Conservation (phyloP, 768 basidiomycete genomes). For the Megacollybia marginata region DNA sequence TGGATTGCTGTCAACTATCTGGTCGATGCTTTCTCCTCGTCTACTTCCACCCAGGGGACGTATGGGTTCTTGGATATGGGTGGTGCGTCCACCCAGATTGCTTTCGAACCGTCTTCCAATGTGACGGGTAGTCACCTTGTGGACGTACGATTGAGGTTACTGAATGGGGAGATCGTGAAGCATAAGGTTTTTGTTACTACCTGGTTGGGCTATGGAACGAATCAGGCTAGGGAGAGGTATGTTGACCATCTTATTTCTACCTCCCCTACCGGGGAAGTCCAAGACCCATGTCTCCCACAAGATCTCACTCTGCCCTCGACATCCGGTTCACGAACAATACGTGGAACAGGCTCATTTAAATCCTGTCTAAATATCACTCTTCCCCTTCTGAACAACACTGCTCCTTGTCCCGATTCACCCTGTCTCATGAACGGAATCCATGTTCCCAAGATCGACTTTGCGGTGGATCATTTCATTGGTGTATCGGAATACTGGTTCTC, state of each 20-base stretch:
- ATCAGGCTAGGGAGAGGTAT: conserved; percentile 93
- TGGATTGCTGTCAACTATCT: conserved; percentile 99
- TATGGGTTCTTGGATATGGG: conserved; percentile 99
- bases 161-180: conserved; percentile 80
- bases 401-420: conserved; percentile 74
- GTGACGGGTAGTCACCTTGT: conserved; percentile 45
- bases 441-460: conserved; percentile 92
- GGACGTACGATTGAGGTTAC: conserved; percentile 71
- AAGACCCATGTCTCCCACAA: conserved; percentile 90
- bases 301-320: conserved; percentile 44
- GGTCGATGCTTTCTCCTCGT: conserved; percentile 82
- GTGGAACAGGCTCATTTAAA: conserved; percentile 89
- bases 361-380: conserved; percentile 68
- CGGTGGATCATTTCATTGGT: conserved; percentile 89
- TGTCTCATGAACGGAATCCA: conserved; percentile 95
- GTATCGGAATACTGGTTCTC: conserved; percentile 99
- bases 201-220: conserved; percentile 98
- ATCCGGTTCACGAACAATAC: conserved; percentile 46
- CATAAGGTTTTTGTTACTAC: conserved; percentile 97
- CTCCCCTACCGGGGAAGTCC: conserved; percentile 37
- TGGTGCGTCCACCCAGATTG: conserved; percentile 97
- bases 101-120: conserved; percentile 77
- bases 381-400: conserved; percentile 76
- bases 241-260: conserved; percentile 37
- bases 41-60: conserved; percentile 51